Evolutionary conservation across 2,329 filamentous ascomycete genomes (phyloP), one percentile per base, ranked within the genome.

Genomic region (Dothistroma pini): DNA sequence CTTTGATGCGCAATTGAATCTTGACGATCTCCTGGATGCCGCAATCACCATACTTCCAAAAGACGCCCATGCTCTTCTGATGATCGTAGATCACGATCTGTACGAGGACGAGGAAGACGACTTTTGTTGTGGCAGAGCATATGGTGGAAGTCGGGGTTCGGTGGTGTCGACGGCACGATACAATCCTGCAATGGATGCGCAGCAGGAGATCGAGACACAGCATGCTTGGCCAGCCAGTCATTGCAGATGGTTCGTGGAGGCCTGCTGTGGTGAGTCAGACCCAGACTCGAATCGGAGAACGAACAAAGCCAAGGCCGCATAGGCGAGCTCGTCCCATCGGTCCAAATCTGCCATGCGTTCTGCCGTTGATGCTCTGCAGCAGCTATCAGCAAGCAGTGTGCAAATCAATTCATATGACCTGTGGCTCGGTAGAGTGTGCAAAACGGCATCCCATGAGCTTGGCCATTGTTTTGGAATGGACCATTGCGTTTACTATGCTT

Each of bases 201-300:
- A 64, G 0, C 74, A 86, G 22, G 79, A 80, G 16, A 68, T 75
- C 1, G 77, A 85, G 44, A 67, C 73, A 16, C 68, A 70, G 1
- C 87, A 90, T 71, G 80, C 81, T 63, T 90, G 87, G 88, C 87
- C 87, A 0, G 78, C 81, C 4, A 84, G 82, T 6, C 87, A 89
- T 71, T 89, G 86, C 67, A 75, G 74, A 41, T 64, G 65, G 0
- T 87, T 83, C 61, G 72, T 86, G 0, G 75, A 81, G 1, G 59
- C 59, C 0, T 63, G 77, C 11, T 68, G 70, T 63, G 55, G 55
- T 51, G 49, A 54, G 53, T 47, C 63, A 58, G 61, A 57, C 57
- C 31, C 50, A 38, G 31, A 63, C 11, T 34, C 38, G 49, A 51
- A 55, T 59, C 61, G 62, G 57, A 68, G 60, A n/a, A 71, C 70